These are phyloP conservation scores for Komagataella pastoris DNA, from an alignment of 805 yeast genomes.

Conservation along the genomic window DNA sequence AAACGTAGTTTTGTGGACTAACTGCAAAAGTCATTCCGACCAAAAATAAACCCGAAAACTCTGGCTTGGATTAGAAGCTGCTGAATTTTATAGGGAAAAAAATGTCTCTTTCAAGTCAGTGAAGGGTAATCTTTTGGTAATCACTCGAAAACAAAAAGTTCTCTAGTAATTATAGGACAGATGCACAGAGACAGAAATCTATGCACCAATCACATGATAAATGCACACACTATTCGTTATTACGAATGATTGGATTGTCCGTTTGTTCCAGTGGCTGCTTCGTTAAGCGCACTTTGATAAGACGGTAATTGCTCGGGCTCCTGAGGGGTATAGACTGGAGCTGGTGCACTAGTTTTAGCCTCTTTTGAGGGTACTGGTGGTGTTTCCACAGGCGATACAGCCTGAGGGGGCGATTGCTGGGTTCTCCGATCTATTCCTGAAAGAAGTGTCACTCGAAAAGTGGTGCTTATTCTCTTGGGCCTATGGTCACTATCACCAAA, in stretches of 20 bases:
- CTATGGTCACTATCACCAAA: slow-evolving; percentile 8
- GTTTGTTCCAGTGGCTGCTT: background rate
- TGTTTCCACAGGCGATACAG: background rate
- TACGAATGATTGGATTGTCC: background rate
- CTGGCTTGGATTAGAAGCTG: too few species aligned
- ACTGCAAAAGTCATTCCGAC: too few species aligned
- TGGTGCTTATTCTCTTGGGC: background rate
- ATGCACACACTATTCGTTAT: too few species aligned
- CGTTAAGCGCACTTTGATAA: background rate
- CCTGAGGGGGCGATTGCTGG: background rate
- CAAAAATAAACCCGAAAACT: too few species aligned
- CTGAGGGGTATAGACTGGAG: background rate
- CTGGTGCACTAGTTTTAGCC: background rate
- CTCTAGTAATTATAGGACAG: background rate
- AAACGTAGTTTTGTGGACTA: too few species aligned
- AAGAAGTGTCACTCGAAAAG: background rate
- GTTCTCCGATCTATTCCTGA: background rate
- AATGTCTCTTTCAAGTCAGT: too few species aligned
- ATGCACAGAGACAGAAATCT: too few species aligned
- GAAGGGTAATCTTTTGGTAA: too few species aligned
- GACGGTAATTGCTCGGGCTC: background rate
- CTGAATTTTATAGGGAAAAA: too few species aligned
- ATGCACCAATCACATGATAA: background rate
- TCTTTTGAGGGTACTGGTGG: background rate
- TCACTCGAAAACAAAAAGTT: background rate